phyloP scores from a whole-genome alignment of 306 rosid genomes.

The Glycine tomentella region DNA sequence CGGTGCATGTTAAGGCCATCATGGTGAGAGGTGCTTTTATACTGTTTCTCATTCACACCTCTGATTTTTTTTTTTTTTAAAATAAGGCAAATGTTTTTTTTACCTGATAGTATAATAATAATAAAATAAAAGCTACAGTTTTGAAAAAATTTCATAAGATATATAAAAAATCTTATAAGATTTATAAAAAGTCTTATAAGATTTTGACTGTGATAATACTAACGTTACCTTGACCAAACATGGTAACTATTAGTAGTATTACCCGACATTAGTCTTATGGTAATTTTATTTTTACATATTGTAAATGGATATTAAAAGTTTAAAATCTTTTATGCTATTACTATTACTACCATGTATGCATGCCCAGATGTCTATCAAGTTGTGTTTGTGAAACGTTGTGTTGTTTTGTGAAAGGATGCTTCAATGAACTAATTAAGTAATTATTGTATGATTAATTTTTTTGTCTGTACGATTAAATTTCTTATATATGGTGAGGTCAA shows the following conservation, averaged over 20 bases:
- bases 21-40: constrained; percentile 47
- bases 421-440: background rate
- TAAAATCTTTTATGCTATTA: background rate
- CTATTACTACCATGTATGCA: too few relatives aligned
- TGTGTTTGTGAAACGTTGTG: too few relatives aligned
- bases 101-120: background rate
- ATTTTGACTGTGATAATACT: too few relatives aligned
- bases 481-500: background rate
- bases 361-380: too few relatives aligned
- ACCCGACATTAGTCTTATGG: too few relatives aligned
- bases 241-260: background rate
- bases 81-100: background rate
- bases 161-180: too few relatives aligned
- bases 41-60: constrained; percentile 35
- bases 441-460: background rate
- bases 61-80: background rate
- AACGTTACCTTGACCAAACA: background rate
- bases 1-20: constrained; percentile 55
- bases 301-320: background rate
- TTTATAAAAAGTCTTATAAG: too few relatives aligned
- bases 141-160: too few relatives aligned
- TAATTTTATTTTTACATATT: background rate
- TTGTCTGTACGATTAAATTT: background rate
- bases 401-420: background rate
- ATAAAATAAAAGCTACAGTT: too few relatives aligned